Conservation (phyloP, 495 filamentous ascomycete species). For the Xylaria bambusicola region DNA sequence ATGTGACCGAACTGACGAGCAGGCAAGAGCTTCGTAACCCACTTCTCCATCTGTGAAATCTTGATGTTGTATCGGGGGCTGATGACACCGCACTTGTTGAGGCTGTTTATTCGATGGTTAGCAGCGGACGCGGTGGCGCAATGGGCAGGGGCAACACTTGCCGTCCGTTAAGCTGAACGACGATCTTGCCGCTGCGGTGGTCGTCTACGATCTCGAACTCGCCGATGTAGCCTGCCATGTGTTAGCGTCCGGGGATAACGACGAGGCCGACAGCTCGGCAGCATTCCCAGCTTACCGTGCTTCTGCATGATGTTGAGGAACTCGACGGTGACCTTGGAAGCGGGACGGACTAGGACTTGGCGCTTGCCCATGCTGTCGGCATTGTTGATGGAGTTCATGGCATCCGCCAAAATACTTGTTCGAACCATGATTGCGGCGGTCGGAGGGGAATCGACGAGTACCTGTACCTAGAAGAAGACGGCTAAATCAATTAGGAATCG, state of each 20-base stretch:
- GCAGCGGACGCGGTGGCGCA: background rate
- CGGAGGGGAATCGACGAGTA: conserved; percentile 61
- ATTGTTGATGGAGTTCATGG: conserved; percentile 91
- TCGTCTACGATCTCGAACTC: conserved; percentile 93
- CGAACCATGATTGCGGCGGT: conserved; percentile 74
- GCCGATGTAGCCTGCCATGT: conserved; percentile 75
- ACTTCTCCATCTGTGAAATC: conserved; percentile 84
- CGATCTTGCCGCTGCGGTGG: conserved; percentile 89
- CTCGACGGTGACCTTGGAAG: conserved; percentile 90
- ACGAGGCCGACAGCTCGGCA: background rate
- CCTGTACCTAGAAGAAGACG: conserved; percentile 64
- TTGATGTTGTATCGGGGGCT: conserved; percentile 86
- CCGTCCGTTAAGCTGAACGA: conserved; percentile 66
- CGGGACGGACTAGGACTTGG: conserved; percentile 80
- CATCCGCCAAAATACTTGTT: conserved; percentile 88
- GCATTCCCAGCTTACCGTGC: conserved; percentile 68
- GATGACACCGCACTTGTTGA: conserved; percentile 93
- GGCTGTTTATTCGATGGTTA: conserved; percentile 39
- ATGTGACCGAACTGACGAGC: conserved; percentile 92
- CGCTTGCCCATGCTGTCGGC: conserved; percentile 89
- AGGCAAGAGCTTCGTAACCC: conserved; percentile 83
- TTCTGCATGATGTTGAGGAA: conserved; percentile 88
- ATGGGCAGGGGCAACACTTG: conserved; percentile 18
- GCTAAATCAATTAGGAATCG: conserved; percentile 9
- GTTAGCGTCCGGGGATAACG: conserved; percentile 17